Percentiles rank a stretch among this genome's conserved stretches.
phyloP scores from a whole-genome alignment of 495 filamentous ascomycete genomes.

The Choiromyces venosus region DNA sequence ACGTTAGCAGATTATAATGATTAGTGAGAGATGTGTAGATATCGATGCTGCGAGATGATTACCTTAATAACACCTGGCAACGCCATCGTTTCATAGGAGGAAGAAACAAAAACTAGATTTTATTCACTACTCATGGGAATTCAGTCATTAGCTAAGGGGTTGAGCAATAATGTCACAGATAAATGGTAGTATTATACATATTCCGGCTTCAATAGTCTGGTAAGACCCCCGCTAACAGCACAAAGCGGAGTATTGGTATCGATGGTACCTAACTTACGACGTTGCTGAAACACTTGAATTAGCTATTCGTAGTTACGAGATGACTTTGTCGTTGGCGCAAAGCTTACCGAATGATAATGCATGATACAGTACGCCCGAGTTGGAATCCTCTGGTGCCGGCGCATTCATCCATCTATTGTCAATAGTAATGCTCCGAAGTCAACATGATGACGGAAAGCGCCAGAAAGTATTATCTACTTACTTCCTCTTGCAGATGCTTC shows the following conservation, averaged over 20 bases:
- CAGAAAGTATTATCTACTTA: not conserved
- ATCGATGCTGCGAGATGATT: not conserved
- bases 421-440: not conserved
- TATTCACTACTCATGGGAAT: not conserved
- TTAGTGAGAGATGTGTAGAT: too few relatives aligned
- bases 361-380: too few relatives aligned
- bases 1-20: too few relatives aligned
- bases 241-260: not conserved
- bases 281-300: not conserved
- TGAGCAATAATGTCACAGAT: too few relatives aligned
- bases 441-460: not conserved
- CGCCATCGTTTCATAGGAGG: not conserved
- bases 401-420: not conserved
- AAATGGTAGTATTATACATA: not conserved
- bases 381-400: too few relatives aligned
- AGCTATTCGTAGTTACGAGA: not conserved
- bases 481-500: not conserved
- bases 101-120: not conserved
- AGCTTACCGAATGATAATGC: too few relatives aligned
- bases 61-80: not conserved
- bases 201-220: not conserved
- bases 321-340: too few relatives aligned
- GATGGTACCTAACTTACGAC: not conserved
- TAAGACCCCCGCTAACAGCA: not conserved
- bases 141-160: not conserved